A percentile compares a stretch with the other conserved stretches of the same genome.
These are phyloP conservation scores for Solanum chiquidenum DNA, from an alignment of 257 asterid genomes.

Conservation along the genomic window DNA sequence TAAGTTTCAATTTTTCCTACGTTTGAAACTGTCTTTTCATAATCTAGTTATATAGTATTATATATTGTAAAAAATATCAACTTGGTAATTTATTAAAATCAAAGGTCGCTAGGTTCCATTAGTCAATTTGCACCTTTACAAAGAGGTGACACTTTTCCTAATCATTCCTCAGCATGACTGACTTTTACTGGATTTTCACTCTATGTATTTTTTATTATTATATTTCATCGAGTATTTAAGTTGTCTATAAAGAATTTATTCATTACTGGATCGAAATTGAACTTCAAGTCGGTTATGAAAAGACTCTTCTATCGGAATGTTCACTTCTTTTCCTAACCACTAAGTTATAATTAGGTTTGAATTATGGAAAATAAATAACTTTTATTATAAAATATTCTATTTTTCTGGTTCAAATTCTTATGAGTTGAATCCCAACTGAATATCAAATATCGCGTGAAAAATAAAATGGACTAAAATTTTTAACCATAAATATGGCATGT, in stretches of 20 bases:
- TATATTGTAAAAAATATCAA: neutral
- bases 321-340: neutral
- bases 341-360: neutral
- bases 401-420: neutral
- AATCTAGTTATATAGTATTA: neutral
- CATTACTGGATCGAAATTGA: neutral
- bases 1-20: neutral
- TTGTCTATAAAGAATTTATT: neutral
- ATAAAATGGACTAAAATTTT: too few relatives aligned
- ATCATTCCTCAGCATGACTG: neutral
- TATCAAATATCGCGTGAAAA: neutral
- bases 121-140: neutral
- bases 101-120: neutral
- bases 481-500: neutral
- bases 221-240: neutral
- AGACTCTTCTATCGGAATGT: accelerated
- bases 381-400: neutral
- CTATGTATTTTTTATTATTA: neutral
- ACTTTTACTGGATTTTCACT: neutral
- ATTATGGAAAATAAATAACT: neutral
- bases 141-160: neutral
- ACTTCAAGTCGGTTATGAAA: neutral
- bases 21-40: neutral
- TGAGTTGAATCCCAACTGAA: accelerated
- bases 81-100: neutral